Percentiles rank a stretch among this genome's conserved stretches.
phyloP scores from a whole-genome alignment of 805 yeast genomes.

The Hanseniaspora singularis region DNA sequence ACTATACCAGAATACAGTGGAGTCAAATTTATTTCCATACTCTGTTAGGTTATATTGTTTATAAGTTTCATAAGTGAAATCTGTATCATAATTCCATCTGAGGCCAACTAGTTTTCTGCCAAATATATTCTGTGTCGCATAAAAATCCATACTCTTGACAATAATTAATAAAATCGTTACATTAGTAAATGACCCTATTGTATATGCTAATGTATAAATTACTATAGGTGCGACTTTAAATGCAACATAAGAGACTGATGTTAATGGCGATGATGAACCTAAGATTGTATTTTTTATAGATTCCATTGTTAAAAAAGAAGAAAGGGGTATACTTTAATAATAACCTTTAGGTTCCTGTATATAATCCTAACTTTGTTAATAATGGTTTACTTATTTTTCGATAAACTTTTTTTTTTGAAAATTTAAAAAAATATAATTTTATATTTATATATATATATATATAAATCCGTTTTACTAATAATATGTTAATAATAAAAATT shows the following conservation, averaged over 20 bases:
- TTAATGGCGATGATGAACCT: slow-evolving; percentile 28
- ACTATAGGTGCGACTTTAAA: slow-evolving; percentile 27
- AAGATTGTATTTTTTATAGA: slow-evolving; percentile 26
- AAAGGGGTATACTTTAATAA: not conserved
- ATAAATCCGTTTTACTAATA: not conserved
- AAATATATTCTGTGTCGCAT: slow-evolving; percentile 83
- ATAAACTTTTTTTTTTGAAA: not conserved
- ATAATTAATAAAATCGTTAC: slow-evolving; percentile 68
- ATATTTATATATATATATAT: not conserved
- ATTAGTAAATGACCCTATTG: slow-evolving; percentile 23
- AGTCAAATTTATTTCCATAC: slow-evolving; percentile 6
- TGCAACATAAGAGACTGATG: slow-evolving; percentile 24
- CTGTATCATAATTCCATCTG: slow-evolving; percentile 88
- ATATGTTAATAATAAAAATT: not conserved
- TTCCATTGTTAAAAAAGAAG: not conserved
- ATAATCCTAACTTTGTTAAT: too few species aligned
- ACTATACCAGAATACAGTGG: slow-evolving; percentile 6
- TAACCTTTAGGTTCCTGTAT: too few species aligned
- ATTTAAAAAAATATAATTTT: not conserved
- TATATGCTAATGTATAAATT: slow-evolving; percentile 24
- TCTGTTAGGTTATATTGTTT: slow-evolving; percentile 34
- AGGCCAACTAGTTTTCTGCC: slow-evolving; percentile 85
- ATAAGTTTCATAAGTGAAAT: slow-evolving; percentile 28
- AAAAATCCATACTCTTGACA: slow-evolving; percentile 76
- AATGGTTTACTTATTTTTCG: too few species aligned